Base-by-base conservation (phyloP, 805 yeast genomes). In the Lipomyces orientalis region DNA sequence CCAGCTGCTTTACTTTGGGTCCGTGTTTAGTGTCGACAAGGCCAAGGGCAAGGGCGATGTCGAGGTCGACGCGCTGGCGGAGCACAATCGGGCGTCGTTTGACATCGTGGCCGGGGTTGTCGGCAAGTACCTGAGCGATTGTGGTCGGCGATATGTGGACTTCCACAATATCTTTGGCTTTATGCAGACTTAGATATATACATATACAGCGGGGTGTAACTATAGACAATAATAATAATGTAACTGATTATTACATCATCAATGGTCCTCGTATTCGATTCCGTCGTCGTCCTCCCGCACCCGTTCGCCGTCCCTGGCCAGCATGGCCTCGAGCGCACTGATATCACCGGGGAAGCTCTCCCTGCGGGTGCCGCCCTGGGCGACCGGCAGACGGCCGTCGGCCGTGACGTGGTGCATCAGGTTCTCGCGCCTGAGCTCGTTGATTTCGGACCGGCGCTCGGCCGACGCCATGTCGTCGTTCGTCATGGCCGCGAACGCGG, bases 141-240 rank as follows among this genome's bases (percentile, higher is more conserved):
- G 94, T 79, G 98, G 97, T 4, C 88, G 97, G 72, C 84, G 97
- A 60, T 93, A 87, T 78, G 98, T 93, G 61, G 90, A 91, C 76
- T 88, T 94, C 90, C 87, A 88, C 8, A 80, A 86, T 29, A 88
- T 93, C n/a, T 93, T 93, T 49, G 72, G 64, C 16, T 69, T 69
- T 58, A 60, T 67, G 60, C 35, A 39, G 35, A 16, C 29, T 29
- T 25, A 52, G 33, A n/a, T n/a, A n/a, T n/a, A n/a, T n/a, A n/a
- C n/a, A n/a, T n/a, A n/a, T n/a, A n/a, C n/a, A n/a, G n/a, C n/a
- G n/a, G n/a, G n/a, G n/a, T n/a, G n/a, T n/a, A n/a, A n/a, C n/a
- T n/a, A n/a, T n/a, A n/a, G n/a, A n/a, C n/a, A n/a, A n/a, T n/a
- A n/a, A n/a, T n/a, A n/a, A n/a, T n/a, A n/a, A n/a, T n/a, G n/a